Evolutionary conservation across 2,329 filamentous ascomycete species (phyloP), one percentile per base, ranked within the genome.

Genomic region (Aspergillus ibericus): DNA sequence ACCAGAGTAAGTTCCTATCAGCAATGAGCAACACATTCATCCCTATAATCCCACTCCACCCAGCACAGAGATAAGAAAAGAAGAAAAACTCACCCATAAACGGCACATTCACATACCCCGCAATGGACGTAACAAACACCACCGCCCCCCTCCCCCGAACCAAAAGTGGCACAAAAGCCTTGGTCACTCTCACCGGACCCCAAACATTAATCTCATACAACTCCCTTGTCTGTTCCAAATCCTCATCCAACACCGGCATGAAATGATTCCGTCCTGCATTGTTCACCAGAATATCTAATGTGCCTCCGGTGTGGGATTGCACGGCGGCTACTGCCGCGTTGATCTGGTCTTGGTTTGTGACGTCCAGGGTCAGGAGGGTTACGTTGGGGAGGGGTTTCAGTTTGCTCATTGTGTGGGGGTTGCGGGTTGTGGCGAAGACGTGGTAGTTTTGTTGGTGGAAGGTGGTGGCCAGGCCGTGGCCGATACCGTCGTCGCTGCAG

Each of bases 351-450:
- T 53, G n/a, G 9, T 67, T 61, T 2, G 62, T 62, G 6, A 75
- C 71, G 51, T 77, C 74, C 0, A 76, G 62, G 9, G 53, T 40
- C 0, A 76, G 47, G 7, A 69, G 58, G 16, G 69, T 68, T 27
- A 74, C 61, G 27, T 69, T 70, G 2, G 55, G 54, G 7, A 67
- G 48, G 13, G 53, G 46, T 2, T 47, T 49, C n/a, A 72, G 64
- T 3, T 63, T 29, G 3, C 56, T 53, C 57, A 74, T 68, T 53
- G 75, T 76, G 9, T 60, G 25, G 1, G 62, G 27, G 46, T 59
- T 64, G 8, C 76, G 72, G 2, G 70, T 69, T 0, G 77, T 76
- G 1, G 76, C 77, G 59, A 77, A 75, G 48, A 80, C 75, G 5
- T 68, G 70, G 47, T 69, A 70, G 35, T 71, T 71, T 27, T 59